Base-by-base conservation (phyloP, 2,329 filamentous ascomycete species). In the Fusarium sp. region DNA sequence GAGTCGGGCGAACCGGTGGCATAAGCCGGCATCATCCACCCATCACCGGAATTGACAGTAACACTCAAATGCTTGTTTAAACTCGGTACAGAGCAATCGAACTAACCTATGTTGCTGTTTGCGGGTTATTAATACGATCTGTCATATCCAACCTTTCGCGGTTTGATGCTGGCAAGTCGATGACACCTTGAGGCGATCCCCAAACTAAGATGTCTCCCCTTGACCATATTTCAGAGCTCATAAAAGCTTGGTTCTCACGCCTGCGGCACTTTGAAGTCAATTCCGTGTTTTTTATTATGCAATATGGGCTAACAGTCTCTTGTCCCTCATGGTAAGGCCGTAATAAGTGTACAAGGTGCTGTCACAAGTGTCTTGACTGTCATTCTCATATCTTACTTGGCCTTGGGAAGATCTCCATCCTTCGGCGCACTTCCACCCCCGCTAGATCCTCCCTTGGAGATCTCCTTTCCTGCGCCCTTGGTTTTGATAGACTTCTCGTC, bases 391-490 rank as follows among this genome's bases (percentile, higher is more conserved):
- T 51, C 44, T 36, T 51, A 63, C 45, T 63, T 63, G 23, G 28
- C 53, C 57, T 59, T 68, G 19, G 39, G 39, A 17, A 50, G 21
- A 36, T 56, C 34, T 23, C 71, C 71, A 58, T 66, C 74, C 75
- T 81, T 81, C 50, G 70, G 58, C 24, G 71, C 64, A 56, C 71
- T 75, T 6, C 70, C 70, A 3, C 69, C 69, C 15, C 71, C 69
- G 56, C 80, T 82, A 45, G 62, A 69, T n/a, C 77, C 77, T 2
- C 74, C 74, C 69, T 77, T 77, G 23, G 72, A 71, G 23, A 77
- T 76, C 65, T 80, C 78, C 42, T 68, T 64, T 21, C 76, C 78
- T 4, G 73, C 73, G 2, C 73, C 74, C 32, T 71, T 74, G 36
- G 77, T 72, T 59, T 77, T 77, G 5, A 71, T 73, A 12, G 74